A percentile compares a stretch with the other conserved stretches of the same genome.
phyloP scores from a whole-genome alignment of 1,284 basidiomycete genomes.

The Anthracocystis panici-leucophaei region DNA sequence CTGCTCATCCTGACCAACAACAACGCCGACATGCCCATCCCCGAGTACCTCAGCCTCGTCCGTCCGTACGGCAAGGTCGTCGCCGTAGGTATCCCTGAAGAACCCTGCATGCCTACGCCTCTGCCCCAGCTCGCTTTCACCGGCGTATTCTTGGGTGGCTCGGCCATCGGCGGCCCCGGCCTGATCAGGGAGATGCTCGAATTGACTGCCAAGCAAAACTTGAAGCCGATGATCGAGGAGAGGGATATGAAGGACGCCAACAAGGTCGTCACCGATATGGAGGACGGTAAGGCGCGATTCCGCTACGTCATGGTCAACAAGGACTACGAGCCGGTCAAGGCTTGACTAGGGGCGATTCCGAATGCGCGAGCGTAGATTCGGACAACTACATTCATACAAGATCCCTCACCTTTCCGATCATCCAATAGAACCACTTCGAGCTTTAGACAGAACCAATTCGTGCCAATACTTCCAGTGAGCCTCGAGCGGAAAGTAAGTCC shows the following conservation, averaged over 20 bases:
- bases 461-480: background rate
- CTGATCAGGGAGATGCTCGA: slow-evolving; percentile 68
- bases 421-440: slow-evolving; percentile 2
- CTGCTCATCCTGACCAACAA: slow-evolving; percentile 72
- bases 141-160: slow-evolving; percentile 58
- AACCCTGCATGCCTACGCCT: slow-evolving; percentile 58
- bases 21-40: slow-evolving; percentile 69
- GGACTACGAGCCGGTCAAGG: slow-evolving; percentile 48
- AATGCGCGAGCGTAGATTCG: background rate
- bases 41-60: slow-evolving; percentile 70
- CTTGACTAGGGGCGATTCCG: background rate
- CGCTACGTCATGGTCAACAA: slow-evolving; percentile 72
- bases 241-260: slow-evolving; percentile 60
- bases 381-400: background rate
- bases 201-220: slow-evolving; percentile 52
- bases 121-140: slow-evolving; percentile 48
- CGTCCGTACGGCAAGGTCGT: slow-evolving; percentile 70
- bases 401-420: background rate
- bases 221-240: slow-evolving; percentile 59
- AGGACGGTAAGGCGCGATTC: slow-evolving; percentile 67
- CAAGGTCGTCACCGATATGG: slow-evolving; percentile 57
- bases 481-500: background rate
- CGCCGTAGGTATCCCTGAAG: slow-evolving; percentile 70
- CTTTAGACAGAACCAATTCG: background rate
- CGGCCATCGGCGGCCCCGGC: slow-evolving; percentile 64